Percentiles rank a stretch among this genome's conserved stretches.
These are phyloP conservation scores for Fraxinus excelsior DNA, from an alignment of 257 asterid species.

Conservation along the genomic window DNA sequence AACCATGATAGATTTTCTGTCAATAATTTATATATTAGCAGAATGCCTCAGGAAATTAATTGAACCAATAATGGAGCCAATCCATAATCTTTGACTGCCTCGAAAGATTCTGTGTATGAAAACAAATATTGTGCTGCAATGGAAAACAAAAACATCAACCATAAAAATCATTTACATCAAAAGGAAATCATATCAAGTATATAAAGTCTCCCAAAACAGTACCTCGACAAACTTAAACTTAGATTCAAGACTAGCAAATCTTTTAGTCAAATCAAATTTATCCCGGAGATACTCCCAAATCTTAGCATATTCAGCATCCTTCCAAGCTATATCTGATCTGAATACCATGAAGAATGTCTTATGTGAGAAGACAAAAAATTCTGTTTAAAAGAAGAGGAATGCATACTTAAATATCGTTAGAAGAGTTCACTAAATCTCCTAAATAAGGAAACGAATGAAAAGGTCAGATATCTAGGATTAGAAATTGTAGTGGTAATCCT, in stretches of 20 bases:
- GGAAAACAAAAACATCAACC: slow-evolving; percentile 16
- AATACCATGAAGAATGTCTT: not conserved
- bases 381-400: too few species aligned
- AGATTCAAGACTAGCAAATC: too few species aligned
- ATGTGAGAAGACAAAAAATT: not conserved
- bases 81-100: slow-evolving; percentile 21
- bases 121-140: slow-evolving; percentile 89
- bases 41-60: too few species aligned
- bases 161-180: not conserved
- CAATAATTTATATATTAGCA: too few species aligned
- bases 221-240: slow-evolving; percentile 96
- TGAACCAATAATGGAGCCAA: too few species aligned
- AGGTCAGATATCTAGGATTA: too few species aligned
- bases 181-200: not conserved
- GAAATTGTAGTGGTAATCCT: not conserved
- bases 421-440: not conserved
- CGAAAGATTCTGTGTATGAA: slow-evolving; percentile 86
- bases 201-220: slow-evolving; percentile 2
- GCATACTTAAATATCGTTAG: not conserved
- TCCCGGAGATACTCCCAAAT: too few species aligned
- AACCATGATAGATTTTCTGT: too few species aligned
- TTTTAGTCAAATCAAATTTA: too few species aligned
- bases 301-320: too few species aligned
- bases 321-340: not conserved
- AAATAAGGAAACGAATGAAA: too few species aligned